A percentile compares a stretch with the other conserved stretches of the same genome.
phyloP scores from a whole-genome alignment of 106 monocot genomes.

The Allium fistulosum region DNA sequence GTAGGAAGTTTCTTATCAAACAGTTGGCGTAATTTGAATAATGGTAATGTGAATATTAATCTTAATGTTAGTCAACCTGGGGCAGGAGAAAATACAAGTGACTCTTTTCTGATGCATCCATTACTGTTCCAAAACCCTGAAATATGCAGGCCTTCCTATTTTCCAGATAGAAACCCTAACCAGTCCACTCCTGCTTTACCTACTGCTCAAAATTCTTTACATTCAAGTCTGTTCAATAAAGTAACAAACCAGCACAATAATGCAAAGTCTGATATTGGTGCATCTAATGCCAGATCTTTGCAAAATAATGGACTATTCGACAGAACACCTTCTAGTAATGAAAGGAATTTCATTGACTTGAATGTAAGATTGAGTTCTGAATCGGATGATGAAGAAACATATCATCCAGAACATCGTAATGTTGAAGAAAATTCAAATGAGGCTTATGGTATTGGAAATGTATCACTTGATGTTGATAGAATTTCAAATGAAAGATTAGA shows the following conservation, averaged over 20 bases:
- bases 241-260: constrained; percentile 7
- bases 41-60: constrained; percentile 17
- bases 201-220: not conserved
- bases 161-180: constrained; percentile 12
- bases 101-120: constrained; percentile 76
- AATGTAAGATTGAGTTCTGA: constrained; percentile 51
- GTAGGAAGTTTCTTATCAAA: constrained; percentile 9
- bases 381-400: constrained; percentile 13
- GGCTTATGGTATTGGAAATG: too few relatives aligned
- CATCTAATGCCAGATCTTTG: constrained; percentile 1
- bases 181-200: constrained; percentile 12
- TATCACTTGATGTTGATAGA: too few relatives aligned
- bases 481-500: not conserved
- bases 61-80: constrained; percentile 8
- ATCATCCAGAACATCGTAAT: constrained; percentile 1
- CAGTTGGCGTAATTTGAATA: constrained; percentile 8
- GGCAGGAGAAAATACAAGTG: constrained; percentile 36
- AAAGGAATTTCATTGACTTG: constrained; percentile 64
- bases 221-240: not conserved
- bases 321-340: constrained; percentile 18
- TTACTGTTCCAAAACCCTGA: constrained; percentile 55
- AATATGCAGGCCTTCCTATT: constrained; percentile 31
- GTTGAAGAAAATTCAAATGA: constrained; percentile 5
- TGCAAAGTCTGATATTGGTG: constrained; percentile 15
- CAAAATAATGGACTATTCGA: not conserved